These are phyloP conservation scores for Talaromyces sp. DNA, from an alignment of 2,329 filamentous ascomycete genomes.

Conservation along the genomic window DNA sequence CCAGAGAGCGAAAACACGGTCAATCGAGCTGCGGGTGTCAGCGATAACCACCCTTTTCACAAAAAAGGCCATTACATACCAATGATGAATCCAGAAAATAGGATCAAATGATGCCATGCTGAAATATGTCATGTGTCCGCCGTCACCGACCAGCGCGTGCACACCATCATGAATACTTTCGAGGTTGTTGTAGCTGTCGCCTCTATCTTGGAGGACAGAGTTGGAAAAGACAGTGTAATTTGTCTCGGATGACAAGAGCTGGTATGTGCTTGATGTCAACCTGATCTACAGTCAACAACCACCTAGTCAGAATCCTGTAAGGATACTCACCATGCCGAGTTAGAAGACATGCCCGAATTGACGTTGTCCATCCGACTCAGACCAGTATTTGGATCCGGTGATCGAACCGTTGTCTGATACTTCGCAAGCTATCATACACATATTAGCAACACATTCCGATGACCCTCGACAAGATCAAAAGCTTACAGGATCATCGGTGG, in stretches of 20 bases:
- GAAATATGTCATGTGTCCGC: slow-evolving; percentile 68
- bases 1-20: slow-evolving; percentile 74
- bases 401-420: slow-evolving; percentile 22
- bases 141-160: slow-evolving; percentile 54
- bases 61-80: slow-evolving; percentile 28
- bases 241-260: slow-evolving; percentile 26
- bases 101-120: slow-evolving; percentile 76
- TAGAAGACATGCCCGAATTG: slow-evolving; percentile 21
- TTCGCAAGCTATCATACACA: slow-evolving; percentile 16
- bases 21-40: slow-evolving; percentile 55
- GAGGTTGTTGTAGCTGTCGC: slow-evolving; percentile 28
- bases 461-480: no score
- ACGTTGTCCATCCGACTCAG: slow-evolving; percentile 19
- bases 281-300: slow-evolving; percentile 1
- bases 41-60: not conserved
- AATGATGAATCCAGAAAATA: slow-evolving; percentile 73
- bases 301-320: not conserved
- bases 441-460: not conserved
- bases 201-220: slow-evolving; percentile 19
- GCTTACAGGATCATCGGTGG: slow-evolving; percentile 17
- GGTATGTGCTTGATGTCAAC: slow-evolving; percentile 26
- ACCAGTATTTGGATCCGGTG: slow-evolving; percentile 20
- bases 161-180: slow-evolving; percentile 49
- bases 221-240: slow-evolving; percentile 30
- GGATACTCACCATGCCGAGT: slow-evolving; percentile 24